Evolutionary conservation across 257 asterid genomes (phyloP), one percentile per base, ranked within the genome.

Genomic region (Nicotiana attenuata): DNA sequence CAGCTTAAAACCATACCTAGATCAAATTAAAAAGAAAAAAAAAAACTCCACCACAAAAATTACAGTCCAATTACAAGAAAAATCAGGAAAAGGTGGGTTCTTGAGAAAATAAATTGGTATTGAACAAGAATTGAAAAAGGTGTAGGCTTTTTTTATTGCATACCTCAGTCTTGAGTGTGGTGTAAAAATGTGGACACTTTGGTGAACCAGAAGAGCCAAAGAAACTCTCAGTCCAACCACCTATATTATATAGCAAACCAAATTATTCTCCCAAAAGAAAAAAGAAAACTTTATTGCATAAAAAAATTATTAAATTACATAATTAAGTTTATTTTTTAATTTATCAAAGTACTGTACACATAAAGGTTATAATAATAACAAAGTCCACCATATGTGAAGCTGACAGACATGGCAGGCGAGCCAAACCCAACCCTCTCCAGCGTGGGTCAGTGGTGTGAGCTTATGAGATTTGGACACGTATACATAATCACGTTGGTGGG

Each of bases 131-230:
- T 47, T 50, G 77, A 79, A 76, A 76, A 80, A 47, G 81, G 53
- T 69, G 80, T 65, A 65, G 82, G 81, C 75, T 78, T 31, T 86
- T 82, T 84, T 82, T 88, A 88, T 84, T 61, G 28, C 55, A 52
- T 63, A 26, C 52, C 79, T 59, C 56, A 60, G 80, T 63, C 86
- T 79, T 86, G 91, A 86, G 80, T 81, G 84, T 73, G 61, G 63
- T 73, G 79, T 31, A 73, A 73, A 73, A 22, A 22, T 73, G 63
- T 22, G 79, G 79, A 73, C 79, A 24, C 79, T 78, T 88, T 87
- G 84, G 87, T 81, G 80, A 86, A 85, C 82, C 83, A 83, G 82
- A 89, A 87, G 90, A 86, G 93, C 87, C 89, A 88, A 88, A 86
- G 81, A 85, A 84, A 85, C 81, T 83, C 87, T 59, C 63, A 47